Percentiles rank a stretch among this genome's conserved stretches.
Evolutionary conservation across 108 stramenopile species (phyloP).

Genomic region (Skeletonema tropicum): DNA sequence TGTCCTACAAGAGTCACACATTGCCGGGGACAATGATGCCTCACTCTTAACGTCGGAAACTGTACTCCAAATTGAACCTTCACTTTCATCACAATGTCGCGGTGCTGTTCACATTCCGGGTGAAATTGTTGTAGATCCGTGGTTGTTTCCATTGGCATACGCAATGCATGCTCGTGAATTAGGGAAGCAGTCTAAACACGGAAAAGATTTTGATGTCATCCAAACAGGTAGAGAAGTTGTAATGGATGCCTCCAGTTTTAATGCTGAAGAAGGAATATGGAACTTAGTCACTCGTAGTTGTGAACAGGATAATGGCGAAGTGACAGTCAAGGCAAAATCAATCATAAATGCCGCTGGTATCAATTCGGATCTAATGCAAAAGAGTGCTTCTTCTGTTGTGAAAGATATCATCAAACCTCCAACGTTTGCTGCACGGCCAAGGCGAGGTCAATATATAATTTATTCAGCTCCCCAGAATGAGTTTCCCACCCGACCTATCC

Average conservation of each 20-base stretch:
- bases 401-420: slow-evolving; percentile 16
- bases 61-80: slow-evolving; percentile 59
- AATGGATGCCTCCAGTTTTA: slow-evolving; percentile 38
- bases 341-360: slow-evolving; percentile 74
- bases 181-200: slow-evolving; percentile 51
- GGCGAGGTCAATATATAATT: slow-evolving; percentile 75
- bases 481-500: slow-evolving; percentile 63
- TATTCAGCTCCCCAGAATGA: slow-evolving; percentile 40
- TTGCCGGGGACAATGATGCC: slow-evolving; percentile 87
- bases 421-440: slow-evolving; percentile 52
- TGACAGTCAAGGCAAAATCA: slow-evolving; percentile 27
- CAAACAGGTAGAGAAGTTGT: slow-evolving; percentile 30
- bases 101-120: slow-evolving; percentile 81
- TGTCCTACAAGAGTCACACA: slow-evolving; percentile 65
- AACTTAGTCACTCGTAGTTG: slow-evolving; percentile 25
- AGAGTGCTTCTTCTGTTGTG: not conserved
- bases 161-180: slow-evolving; percentile 71
- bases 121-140: slow-evolving; percentile 87
- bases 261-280: slow-evolving; percentile 44
- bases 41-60: slow-evolving; percentile 32
- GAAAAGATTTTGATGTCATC: slow-evolving; percentile 11
- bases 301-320: not conserved
- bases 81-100: slow-evolving; percentile 39
- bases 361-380: slow-evolving; percentile 56
- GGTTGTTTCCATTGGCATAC: slow-evolving; percentile 75